phyloP scores from a whole-genome alignment of 495 filamentous ascomycete species.

The Penicillium lagena region DNA sequence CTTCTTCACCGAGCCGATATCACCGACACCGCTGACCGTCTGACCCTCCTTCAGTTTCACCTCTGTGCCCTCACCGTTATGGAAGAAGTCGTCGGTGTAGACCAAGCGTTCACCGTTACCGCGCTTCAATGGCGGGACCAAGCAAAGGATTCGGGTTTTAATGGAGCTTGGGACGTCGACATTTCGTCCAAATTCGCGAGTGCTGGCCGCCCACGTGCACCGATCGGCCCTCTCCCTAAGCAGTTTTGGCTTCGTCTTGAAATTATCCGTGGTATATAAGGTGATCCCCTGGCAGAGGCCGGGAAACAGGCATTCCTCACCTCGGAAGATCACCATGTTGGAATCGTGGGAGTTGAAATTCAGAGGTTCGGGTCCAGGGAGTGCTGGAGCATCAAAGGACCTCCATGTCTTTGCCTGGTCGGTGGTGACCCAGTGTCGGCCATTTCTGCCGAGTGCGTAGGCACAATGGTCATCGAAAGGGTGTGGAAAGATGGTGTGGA shows the following conservation, averaged over 20 bases:
- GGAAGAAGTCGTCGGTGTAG: constrained; percentile 74
- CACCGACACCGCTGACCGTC: constrained; percentile 68
- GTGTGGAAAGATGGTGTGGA: constrained; percentile 59
- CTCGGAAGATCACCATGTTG: constrained; percentile 76
- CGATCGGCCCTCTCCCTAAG: constrained; percentile 58
- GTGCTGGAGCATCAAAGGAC: constrained; percentile 54
- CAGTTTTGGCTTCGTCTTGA: constrained; percentile 49
- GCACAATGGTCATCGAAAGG: constrained; percentile 71
- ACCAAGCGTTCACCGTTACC: constrained; percentile 65
- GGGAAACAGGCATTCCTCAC: constrained; percentile 50
- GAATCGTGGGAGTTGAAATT: constrained; percentile 75
- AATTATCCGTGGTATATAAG: constrained; percentile 81
- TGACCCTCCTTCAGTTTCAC: constrained; percentile 66
- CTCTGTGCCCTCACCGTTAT: constrained; percentile 51
- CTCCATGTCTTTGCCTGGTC: constrained; percentile 77
- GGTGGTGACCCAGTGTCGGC: constrained; percentile 69
- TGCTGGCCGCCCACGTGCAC: constrained; percentile 79
- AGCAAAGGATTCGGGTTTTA: constrained; percentile 69
- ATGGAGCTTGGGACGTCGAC: constrained; percentile 45
- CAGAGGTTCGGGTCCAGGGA: constrained; percentile 35
- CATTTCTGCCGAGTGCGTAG: constrained; percentile 62
- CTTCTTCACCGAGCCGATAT: constrained; percentile 70
- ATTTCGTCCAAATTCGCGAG: constrained; percentile 63
- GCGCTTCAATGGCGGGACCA: constrained; percentile 61
- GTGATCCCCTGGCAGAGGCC: constrained; percentile 36